Conservation (phyloP, 2,329 filamentous ascomycete species). For the Ambrosiella beaveri region DNA sequence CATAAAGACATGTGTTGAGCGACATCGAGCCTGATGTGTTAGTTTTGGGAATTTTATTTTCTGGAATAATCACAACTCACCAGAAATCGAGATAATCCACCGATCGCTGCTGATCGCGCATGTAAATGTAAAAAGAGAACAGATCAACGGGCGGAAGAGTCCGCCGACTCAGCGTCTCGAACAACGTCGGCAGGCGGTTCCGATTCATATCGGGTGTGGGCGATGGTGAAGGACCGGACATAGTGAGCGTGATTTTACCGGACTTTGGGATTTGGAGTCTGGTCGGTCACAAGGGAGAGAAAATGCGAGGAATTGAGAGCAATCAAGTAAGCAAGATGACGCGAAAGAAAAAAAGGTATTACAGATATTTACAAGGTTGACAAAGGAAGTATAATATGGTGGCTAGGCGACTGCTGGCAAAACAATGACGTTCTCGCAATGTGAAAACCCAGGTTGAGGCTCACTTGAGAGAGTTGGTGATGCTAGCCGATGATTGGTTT, state of each 20-base stretch:
- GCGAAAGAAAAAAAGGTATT: not conserved
- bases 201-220: constrained; percentile 45
- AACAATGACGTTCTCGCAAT: not conserved
- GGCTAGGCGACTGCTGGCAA: not conserved
- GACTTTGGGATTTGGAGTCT: not conserved
- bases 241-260: not conserved
- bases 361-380: not conserved
- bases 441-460: constrained; percentile 1
- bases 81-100: constrained; percentile 98
- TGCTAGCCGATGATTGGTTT: too few relatives aligned
- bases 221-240: constrained; percentile 26
- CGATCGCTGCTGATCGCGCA: constrained; percentile 94
- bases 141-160: constrained; percentile 93
- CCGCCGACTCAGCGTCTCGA: constrained; percentile 83
- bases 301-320: not conserved
- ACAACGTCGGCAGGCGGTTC: constrained; percentile 81
- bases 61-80: constrained; percentile 32
- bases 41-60: not conserved
- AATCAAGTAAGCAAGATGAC: not conserved
- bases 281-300: not conserved
- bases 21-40: constrained; percentile 69
- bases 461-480: not conserved
- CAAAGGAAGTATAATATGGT: not conserved
- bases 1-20: constrained; percentile 97
- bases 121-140: constrained; percentile 99